Conservation (phyloP, 352 stramenopile species). For the Globisporangium paroecandrum region DNA sequence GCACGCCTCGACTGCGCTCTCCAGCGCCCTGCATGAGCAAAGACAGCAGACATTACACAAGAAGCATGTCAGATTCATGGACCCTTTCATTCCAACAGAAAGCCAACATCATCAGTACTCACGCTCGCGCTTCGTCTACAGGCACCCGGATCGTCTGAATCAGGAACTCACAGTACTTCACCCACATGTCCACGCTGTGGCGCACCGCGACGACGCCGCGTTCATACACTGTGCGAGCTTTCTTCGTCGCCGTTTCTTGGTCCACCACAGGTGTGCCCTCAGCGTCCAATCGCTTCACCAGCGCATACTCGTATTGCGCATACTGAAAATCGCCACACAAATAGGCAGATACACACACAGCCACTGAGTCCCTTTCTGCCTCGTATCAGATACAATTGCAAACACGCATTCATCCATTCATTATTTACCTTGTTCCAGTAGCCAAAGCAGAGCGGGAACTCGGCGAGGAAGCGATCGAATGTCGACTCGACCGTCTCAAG, state of each 20-base stretch:
- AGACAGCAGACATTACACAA: neutral
- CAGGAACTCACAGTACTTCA: slow-evolving; percentile 81
- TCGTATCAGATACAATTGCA: neutral
- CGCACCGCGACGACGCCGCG: slow-evolving; percentile 57
- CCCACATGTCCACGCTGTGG: slow-evolving; percentile 82
- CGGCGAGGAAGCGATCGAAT: slow-evolving; percentile 64
- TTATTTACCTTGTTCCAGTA: slow-evolving; percentile 81
- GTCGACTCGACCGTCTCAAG: slow-evolving; percentile 60
- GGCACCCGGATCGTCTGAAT: slow-evolving; percentile 54
- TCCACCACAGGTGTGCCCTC: slow-evolving; percentile 42
- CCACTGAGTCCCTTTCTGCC: neutral
- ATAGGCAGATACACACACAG: neutral
- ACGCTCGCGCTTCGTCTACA: slow-evolving; percentile 64
- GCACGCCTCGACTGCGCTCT: slow-evolving; percentile 53
- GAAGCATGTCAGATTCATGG: slow-evolving; percentile 5
- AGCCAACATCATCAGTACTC: slow-evolving; percentile 10
- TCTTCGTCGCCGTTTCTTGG: slow-evolving; percentile 38
- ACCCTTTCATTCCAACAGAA: neutral
- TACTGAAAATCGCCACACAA: slow-evolving; percentile 35
- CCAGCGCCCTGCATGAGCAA: slow-evolving; percentile 34
- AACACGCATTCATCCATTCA: neutral
- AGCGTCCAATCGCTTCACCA: slow-evolving; percentile 28
- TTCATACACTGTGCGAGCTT: slow-evolving; percentile 61
- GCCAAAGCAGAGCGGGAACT: slow-evolving; percentile 82
- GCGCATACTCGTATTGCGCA: slow-evolving; percentile 57